Base-by-base conservation (phyloP, 176 grass and related monocot species). In the Poa annua region DNA sequence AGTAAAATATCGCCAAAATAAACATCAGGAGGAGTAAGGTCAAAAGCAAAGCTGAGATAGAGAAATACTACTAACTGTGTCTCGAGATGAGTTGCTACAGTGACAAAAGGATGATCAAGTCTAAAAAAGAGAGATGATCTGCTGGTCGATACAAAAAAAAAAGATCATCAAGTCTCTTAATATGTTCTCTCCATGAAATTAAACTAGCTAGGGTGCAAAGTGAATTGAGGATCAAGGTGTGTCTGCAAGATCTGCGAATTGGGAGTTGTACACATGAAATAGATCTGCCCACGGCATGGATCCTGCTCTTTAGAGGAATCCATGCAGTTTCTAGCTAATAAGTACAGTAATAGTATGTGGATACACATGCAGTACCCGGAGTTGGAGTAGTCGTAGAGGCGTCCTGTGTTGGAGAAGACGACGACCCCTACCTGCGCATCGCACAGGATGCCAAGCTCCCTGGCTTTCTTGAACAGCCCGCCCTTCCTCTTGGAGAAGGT, bases 371-470 rank as follows among this genome's bases (percentile, higher is more conserved):
- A 45, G 25, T 63, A 64, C 61, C 61, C 26, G 61, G 61, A 64
- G 61, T 64, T 64, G 61, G 61, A 64, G 61, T 32, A 64, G 26
- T 64, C 26, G 5, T 64, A 64, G 61, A 64, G 61, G 26, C 61
- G 61, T 0, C 61, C 61, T 13, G 61, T 64, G 61, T 64, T 63
- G 26, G 61, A 64, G 61, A 33, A 64, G 61, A 64, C 12, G 61
- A 64, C 1, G 6, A 64, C 61, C 12, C 5, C n/a, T n/a, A n/a
- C n/a, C n/a, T n/a, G n/a, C n/a, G n/a, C n/a, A n/a, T n/a, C n/a
- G n/a, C n/a, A n/a, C n/a, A n/a, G n/a, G n/a, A n/a, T n/a, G n/a
- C n/a, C n/a, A n/a, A n/a, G n/a, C n/a, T n/a, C n/a, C n/a, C n/a
- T n/a, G n/a, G n/a, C n/a, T n/a, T n/a, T n/a, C n/a, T n/a, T n/a